Conservation (phyloP, 352 stramenopile genomes). For the Hyaloperonospora arabidopsidis region DNA sequence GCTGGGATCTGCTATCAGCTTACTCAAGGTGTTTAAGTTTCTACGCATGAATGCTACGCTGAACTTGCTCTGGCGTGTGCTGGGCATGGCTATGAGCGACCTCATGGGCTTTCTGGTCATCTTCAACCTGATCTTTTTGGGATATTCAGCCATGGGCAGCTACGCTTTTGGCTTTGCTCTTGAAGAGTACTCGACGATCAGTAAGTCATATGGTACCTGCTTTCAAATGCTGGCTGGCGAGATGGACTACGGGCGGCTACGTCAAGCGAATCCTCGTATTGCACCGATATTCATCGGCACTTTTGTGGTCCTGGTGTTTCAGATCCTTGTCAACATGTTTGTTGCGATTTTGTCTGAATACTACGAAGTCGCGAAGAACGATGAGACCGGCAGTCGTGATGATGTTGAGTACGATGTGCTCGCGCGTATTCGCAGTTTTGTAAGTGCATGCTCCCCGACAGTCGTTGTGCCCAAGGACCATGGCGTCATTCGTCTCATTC, state of each 20-base stretch:
- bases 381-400: slow-evolving; percentile 46
- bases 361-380: slow-evolving; percentile 77
- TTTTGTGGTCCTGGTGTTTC: slow-evolving; percentile 81
- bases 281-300: slow-evolving; percentile 77
- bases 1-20: slow-evolving; percentile 62
- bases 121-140: slow-evolving; percentile 83
- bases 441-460: slow-evolving; percentile 64
- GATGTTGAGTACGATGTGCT: slow-evolving; percentile 86
- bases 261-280: slow-evolving; percentile 70
- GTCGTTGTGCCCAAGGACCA: slow-evolving; percentile 69
- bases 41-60: slow-evolving; percentile 86
- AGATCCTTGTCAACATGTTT: slow-evolving; percentile 88
- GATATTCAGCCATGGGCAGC: slow-evolving; percentile 79
- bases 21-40: slow-evolving; percentile 87
- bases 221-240: slow-evolving; percentile 85
- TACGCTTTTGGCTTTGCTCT: slow-evolving; percentile 79
- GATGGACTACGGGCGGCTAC: slow-evolving; percentile 69
- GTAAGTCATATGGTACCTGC: slow-evolving; percentile 73
- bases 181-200: slow-evolving; percentile 79
- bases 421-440: slow-evolving; percentile 66
- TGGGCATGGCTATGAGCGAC: slow-evolving; percentile 77
- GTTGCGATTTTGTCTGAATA: slow-evolving; percentile 85
- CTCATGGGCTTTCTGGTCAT: slow-evolving; percentile 86
- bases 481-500: slow-evolving; percentile 65
- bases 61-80: slow-evolving; percentile 77